Percentiles rank a stretch among this genome's conserved stretches.
Conservation (phyloP, 495 filamentous ascomycete genomes). For the Staphylotrichum longicolle region DNA sequence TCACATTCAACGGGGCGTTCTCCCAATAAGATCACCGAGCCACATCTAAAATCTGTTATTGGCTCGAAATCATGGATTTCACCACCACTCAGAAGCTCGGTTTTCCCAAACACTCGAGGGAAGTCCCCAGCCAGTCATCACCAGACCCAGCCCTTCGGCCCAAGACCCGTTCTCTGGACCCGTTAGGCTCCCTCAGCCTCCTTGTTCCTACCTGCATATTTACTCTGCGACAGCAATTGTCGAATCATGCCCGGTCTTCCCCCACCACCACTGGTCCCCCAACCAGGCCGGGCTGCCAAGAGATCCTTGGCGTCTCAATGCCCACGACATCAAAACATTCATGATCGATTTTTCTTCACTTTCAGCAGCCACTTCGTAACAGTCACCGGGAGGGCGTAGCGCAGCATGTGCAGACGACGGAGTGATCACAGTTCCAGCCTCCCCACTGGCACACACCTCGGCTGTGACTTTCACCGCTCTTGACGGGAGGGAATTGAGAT, state of each 20-base stretch:
- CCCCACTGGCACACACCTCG: background rate
- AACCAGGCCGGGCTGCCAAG: constrained; percentile 21
- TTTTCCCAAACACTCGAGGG: background rate
- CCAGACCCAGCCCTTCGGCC: constrained; percentile 27
- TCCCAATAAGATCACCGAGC: constrained; percentile 27
- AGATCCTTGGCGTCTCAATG: constrained; percentile 14
- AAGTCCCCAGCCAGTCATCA: constrained; percentile 24
- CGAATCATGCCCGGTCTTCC: constrained; percentile 35
- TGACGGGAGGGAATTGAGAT: constrained; percentile 20
- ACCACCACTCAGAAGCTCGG: constrained; percentile 22
- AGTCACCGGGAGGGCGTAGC: background rate
- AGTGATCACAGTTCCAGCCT: constrained; percentile 1
- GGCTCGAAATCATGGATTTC: constrained; percentile 22
- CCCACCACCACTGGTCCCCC: constrained; percentile 33
- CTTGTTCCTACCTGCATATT: constrained; percentile 41
- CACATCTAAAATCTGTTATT: constrained; percentile 24
- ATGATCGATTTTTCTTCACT: background rate
- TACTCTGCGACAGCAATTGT: constrained; percentile 37
- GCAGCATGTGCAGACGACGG: constrained; percentile 13
- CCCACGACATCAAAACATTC: constrained; percentile 16
- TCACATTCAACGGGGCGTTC: constrained; percentile 4
- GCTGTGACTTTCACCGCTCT: constrained; percentile 30
- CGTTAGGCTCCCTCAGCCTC: constrained; percentile 32
- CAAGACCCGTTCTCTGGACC: constrained; percentile 27
- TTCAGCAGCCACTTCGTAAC: background rate